Evolutionary conservation across 805 yeast species (phyloP), one percentile per base, ranked within the genome.

Genomic region (Priceomyces melissophilus): DNA sequence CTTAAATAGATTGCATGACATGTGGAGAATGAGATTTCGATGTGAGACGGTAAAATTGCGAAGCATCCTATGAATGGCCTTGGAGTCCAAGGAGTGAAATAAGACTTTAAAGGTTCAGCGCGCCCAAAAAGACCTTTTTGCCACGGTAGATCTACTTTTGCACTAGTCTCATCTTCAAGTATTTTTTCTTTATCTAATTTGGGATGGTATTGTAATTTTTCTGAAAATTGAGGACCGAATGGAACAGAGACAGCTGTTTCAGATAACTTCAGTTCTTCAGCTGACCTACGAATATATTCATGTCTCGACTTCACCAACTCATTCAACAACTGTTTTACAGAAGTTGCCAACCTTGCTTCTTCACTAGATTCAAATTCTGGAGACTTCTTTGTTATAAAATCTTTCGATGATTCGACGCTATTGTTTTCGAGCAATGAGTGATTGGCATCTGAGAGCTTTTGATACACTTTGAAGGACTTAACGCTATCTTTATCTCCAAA

Each of bases 1-100:
- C 97, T 84, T 62, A 93, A 67, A 64, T 91, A 93, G n/a, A 93
- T 85, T 4, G 96, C 97, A 61, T 90, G 96, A 61, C 98, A 91
- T 4, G 97, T 88, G 47, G 78, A 77, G 63, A 87, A 91, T 15
- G 95, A 86, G 34, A 93, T 70, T 67, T 93, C 98, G 40, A 93
- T 70, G 64, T 93, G 98, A 47, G 86, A 82, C 23, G 99, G 99
- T 55, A 87, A 75, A 44, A 93, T 78, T 10, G 97, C 93, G 65
- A 89, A 87, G 35, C 96, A 95, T 2, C 96, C 90, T 48, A 93
- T 67, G 66, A 91, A 93, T 33, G 88, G 93, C 67, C 96, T 84
- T 50, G 96, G 95, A 44, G 82, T 76, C 97, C 97, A 93, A 39
- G 99, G 99, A 2, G 98, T 88, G 72, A 91, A 93, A 66, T 84